phyloP scores from a whole-genome alignment of 2,329 filamentous ascomycete species.

The Stagonosporopsis rhizophila region DNA sequence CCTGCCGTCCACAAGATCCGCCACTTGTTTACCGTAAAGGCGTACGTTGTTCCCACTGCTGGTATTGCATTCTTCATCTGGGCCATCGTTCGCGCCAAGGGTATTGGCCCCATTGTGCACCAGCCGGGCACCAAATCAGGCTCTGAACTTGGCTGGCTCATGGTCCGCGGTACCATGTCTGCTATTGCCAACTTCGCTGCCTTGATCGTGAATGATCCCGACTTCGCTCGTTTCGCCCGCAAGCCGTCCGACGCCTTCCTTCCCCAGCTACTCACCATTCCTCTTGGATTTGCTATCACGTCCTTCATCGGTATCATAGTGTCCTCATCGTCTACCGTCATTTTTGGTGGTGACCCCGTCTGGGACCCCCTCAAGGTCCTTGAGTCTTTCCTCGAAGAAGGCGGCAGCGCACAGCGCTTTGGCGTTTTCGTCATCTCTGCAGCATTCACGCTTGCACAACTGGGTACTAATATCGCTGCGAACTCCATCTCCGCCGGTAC shows the following conservation, averaged over 20 bases:
- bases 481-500: conserved; percentile 86
- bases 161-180: conserved; percentile 86
- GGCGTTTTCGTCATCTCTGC: conserved; percentile 63
- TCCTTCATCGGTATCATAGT: conserved; percentile 75
- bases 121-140: conserved; percentile 70
- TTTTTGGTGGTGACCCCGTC: conserved; percentile 52
- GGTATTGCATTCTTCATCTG: conserved; percentile 87
- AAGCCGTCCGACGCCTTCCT: conserved; percentile 79
- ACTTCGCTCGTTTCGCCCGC: conserved; percentile 83
- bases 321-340: conserved; percentile 54
- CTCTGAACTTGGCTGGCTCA: conserved; percentile 76
- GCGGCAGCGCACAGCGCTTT: conserved; percentile 51
- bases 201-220: conserved; percentile 79
- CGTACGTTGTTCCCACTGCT: conserved; percentile 82
- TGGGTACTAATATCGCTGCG: conserved; percentile 86
- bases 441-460: conserved; percentile 70
- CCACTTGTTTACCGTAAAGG: conserved; percentile 90
- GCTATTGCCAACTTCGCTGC: conserved; percentile 91
- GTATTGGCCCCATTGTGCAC: conserved; percentile 81
- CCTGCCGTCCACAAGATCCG: conserved; percentile 88
- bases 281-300: conserved; percentile 66
- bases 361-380: conserved; percentile 54
- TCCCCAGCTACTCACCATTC: conserved; percentile 71
- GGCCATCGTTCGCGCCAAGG: conserved; percentile 81
- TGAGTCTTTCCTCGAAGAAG: conserved; percentile 51